Evolutionary conservation across 2,329 filamentous ascomycete genomes (phyloP), one percentile per base, ranked within the genome.

Genomic region (Ceratocystis lukuohia): DNA sequence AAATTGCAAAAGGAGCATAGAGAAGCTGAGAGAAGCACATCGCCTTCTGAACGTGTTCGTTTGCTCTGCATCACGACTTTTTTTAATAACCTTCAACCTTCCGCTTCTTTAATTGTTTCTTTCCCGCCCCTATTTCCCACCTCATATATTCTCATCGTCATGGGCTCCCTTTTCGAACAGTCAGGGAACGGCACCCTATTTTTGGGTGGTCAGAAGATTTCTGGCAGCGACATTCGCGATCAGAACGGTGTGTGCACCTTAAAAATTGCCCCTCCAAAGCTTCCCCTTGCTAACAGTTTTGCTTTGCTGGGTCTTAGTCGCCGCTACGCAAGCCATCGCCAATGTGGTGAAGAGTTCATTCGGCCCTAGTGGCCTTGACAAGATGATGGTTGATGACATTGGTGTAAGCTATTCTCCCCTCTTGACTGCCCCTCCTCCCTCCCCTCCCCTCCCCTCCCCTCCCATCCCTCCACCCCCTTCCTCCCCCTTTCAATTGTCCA

Each of bases 301-400:
- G 30, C 25, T 30, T 15, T 45, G 57, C 61, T 56, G 68, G 50
- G 68, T 41, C 41, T 12, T 74, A 92, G 94, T 97, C 62, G 85
- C 91, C 71, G 94, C 94, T 71, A 97, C 94, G 59, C 91, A 96
- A 76, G 91, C 93, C 68, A 97, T 99, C 74, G 88, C 94, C 73
- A 99, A 97, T 85, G 92, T 99, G 68, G 91, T 99, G 77, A 97
- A 96, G 82, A 96, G 90, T 77, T 99, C 94, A 17, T 99, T 99
- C 75, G 94, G 94, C 66, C 94, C 94, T 64, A 96, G 91, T 69
- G 94, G 94, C 62, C 84, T 99, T 71, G 94, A 99, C 77, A 99
- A 99, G 84, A 99, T 99, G 94, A 97, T 99, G 94, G 94, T 99
- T 72, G 94, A 99, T 79, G 94, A 99, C 76, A 97, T 99, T 76